Base-by-base conservation (phyloP, 352 stramenopile genomes). In the Phytophthora kernoviae region DNA sequence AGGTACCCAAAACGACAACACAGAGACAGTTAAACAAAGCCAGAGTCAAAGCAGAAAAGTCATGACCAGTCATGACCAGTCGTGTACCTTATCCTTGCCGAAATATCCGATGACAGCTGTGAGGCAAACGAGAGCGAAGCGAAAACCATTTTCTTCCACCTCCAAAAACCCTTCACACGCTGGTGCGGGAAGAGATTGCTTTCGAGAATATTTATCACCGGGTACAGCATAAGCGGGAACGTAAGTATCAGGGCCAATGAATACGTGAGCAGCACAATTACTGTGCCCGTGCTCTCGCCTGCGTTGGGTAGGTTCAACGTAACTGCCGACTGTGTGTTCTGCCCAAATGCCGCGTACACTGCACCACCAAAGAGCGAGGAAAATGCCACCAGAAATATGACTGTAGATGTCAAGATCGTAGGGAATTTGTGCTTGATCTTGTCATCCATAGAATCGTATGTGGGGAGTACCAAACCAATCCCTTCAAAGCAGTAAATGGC, bases 141-240 rank as follows among this genome's bases (percentile, higher is more conserved):
- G 76, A 53, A 88, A 80, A 8, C 50, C 67, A 44, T 88, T 88
- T 88, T 88, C 46, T 81, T 70, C 69, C 75, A 84, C 4, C 71
- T 50, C 75, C 79, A 86, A 41, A 79, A 83, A 10, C 78, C 78
- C 40, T 83, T 85, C 5, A 68, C 42, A 32, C 62, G 73, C 9
- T 66, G 59, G 36, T 73, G 56, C 9, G 67, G 55, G 32, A 86
- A 81, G 12, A 86, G 27, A 30, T 79, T 79, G 61, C 65, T 70
- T 46, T 88, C 78, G 18, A 88, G 67, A 49, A 88, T 81, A 62
- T 81, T 86, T 9, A 88, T 73, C 17, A 84, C 76, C 24, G 78
- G 78, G 59, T 86, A 88, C 26, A 88, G 41, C 76, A 88, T 86
- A n/a, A 88, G 67, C 42, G 78, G 78, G 48, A 86, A 88, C 58